phyloP scores from a whole-genome alignment of 2,329 filamentous ascomycete species.

The Alternaria triticimaculans region DNA sequence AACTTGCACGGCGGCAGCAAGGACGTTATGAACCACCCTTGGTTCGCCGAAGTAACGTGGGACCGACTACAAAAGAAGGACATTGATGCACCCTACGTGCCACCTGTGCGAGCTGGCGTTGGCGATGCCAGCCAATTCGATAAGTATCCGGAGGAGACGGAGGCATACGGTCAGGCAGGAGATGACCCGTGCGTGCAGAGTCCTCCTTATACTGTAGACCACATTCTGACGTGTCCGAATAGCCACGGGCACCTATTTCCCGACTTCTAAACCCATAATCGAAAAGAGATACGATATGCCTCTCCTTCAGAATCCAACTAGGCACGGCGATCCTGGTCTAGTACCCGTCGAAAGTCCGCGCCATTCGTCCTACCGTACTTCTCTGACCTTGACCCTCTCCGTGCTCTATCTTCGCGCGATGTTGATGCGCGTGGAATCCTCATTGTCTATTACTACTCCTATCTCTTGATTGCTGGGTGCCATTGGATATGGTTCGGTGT shows the following conservation, averaged over 20 bases:
- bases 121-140: slow-evolving; percentile 98
- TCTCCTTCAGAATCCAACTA: slow-evolving; percentile 8
- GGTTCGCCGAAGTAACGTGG: slow-evolving; percentile 99
- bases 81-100: slow-evolving; percentile 97
- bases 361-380: slow-evolving; percentile 4
- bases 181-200: slow-evolving; percentile 79
- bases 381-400: slow-evolving; percentile 1
- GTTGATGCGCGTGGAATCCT: neutral
- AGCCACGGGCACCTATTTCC: slow-evolving; percentile 45
- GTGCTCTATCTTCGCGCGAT: neutral
- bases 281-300: slow-evolving; percentile 7
- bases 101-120: slow-evolving; percentile 89
- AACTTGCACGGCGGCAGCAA: slow-evolving; percentile 90
- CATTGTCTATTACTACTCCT: neutral
- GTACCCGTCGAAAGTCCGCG: slow-evolving; percentile 11
- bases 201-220: slow-evolving; percentile 30
- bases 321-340: slow-evolving; percentile 12
- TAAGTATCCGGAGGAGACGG: slow-evolving; percentile 95
- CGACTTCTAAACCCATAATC: slow-evolving; percentile 36
- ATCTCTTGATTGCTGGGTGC: neutral
- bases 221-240: slow-evolving; percentile 42
- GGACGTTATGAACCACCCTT: slow-evolving; percentile 93
- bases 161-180: slow-evolving; percentile 81
- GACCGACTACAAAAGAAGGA: slow-evolving; percentile 92
- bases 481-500: neutral